phyloP scores from a whole-genome alignment of 192 early-diverging fungal genomes.

The Umbelopsis vinacea region DNA sequence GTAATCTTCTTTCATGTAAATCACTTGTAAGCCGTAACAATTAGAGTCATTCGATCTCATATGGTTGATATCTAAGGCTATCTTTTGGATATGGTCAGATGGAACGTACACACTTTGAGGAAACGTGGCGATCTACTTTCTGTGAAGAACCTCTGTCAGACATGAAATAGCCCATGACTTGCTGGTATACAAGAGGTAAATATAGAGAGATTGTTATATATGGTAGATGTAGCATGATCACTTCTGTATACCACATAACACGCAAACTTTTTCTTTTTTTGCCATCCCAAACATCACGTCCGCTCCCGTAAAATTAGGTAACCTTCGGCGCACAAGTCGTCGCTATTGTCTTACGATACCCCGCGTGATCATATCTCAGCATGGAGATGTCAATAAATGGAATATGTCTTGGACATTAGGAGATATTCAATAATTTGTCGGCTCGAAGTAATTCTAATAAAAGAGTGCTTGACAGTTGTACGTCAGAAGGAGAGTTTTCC shows the following conservation, averaged over 20 bases:
- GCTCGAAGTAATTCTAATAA: no score
- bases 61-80: no score
- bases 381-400: background rate
- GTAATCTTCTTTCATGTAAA: no score
- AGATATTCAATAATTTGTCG: background rate
- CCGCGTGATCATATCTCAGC: background rate
- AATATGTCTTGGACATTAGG: background rate
- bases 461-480: background rate
- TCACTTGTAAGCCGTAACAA: no score
- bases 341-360: conserved; percentile 1
- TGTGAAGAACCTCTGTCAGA: no score
- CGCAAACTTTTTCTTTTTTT: background rate
- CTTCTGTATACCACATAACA: background rate
- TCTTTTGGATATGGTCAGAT: no score
- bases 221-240: background rate
- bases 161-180: no score
- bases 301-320: conserved; percentile 2
- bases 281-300: background rate
- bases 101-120: no score
- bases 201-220: no score
- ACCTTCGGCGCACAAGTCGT: background rate
- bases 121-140: no score
- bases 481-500: background rate
- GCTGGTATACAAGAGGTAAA: no score
- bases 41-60: no score